These are phyloP conservation scores for Akanthomyces uredinophilus DNA, from an alignment of 2,329 filamentous ascomycete genomes.

Conservation along the genomic window DNA sequence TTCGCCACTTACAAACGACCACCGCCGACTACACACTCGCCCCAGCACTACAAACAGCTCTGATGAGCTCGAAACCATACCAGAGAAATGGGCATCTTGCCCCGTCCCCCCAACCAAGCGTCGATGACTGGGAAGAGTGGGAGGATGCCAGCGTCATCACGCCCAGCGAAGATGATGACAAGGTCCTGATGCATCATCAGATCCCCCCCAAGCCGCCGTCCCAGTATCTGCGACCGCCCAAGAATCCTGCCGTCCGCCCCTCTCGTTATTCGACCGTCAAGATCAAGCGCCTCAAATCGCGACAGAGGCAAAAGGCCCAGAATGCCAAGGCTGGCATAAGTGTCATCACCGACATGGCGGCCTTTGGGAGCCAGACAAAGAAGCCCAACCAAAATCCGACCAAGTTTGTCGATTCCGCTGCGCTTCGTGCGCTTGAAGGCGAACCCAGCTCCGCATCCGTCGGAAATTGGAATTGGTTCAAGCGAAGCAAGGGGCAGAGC, in stretches of 20 bases:
- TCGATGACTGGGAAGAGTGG: slow-evolving; percentile 51
- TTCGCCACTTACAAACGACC: neutral
- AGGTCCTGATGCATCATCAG: slow-evolving; percentile 25
- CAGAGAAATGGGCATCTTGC: slow-evolving; percentile 18
- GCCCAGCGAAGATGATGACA: slow-evolving; percentile 35
- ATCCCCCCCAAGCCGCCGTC: neutral
- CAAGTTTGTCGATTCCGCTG: slow-evolving; percentile 55
- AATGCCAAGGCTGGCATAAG: slow-evolving; percentile 60
- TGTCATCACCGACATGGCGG: slow-evolving; percentile 64
- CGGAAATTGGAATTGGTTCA: slow-evolving; percentile 55
- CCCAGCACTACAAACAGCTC: slow-evolving; percentile 5
- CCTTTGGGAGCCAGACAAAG: slow-evolving; percentile 37
- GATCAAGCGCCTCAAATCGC: slow-evolving; percentile 49
- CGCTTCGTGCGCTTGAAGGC: slow-evolving; percentile 55
- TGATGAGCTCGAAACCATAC: slow-evolving; percentile 12
- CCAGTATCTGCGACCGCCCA: slow-evolving; percentile 10
- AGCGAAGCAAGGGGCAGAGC: slow-evolving; percentile 32
- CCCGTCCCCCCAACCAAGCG: slow-evolving; percentile 17
- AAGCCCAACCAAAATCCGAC: slow-evolving; percentile 27
- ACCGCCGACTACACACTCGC: neutral
- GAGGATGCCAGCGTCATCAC: slow-evolving; percentile 44
- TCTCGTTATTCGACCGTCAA: slow-evolving; percentile 36
- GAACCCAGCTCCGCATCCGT: slow-evolving; percentile 47
- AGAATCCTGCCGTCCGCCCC: slow-evolving; percentile 19
- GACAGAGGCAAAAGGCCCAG: slow-evolving; percentile 55